phyloP scores from a whole-genome alignment of 495 filamentous ascomycete genomes.

The Aspergillus avenaceus region DNA sequence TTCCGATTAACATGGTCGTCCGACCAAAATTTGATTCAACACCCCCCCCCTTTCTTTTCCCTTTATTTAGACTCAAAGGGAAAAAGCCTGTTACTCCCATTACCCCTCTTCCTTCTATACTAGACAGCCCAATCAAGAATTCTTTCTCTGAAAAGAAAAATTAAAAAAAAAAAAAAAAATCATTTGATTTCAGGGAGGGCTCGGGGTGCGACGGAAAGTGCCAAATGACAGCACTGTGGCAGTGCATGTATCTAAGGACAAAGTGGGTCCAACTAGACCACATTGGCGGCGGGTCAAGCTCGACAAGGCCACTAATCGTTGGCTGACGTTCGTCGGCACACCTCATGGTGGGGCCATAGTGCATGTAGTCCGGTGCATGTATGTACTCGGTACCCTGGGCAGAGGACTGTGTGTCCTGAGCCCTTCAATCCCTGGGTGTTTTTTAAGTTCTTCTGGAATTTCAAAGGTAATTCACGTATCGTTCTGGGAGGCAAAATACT shows the following conservation, averaged over 20 bases:
- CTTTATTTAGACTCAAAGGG: not conserved
- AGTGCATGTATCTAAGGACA: slow-evolving; percentile 39
- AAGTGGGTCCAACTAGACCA: slow-evolving; percentile 20
- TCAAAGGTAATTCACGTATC: slow-evolving; percentile 4
- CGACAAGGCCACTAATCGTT: slow-evolving; percentile 17
- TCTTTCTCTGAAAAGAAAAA: too few species aligned
- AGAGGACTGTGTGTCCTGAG: not conserved
- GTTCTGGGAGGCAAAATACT: not conserved
- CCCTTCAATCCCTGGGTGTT: slow-evolving; percentile 2
- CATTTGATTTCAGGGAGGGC: slow-evolving; percentile 5
- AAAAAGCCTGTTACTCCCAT: not conserved
- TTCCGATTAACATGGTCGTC: not conserved
- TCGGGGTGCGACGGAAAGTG: slow-evolving; percentile 12
- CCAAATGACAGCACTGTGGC: slow-evolving; percentile 43
- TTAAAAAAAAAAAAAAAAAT: too few species aligned
- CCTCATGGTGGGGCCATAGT: slow-evolving; percentile 7
- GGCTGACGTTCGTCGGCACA: slow-evolving; percentile 8
- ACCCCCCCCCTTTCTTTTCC: not conserved
- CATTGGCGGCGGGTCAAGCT: slow-evolving; percentile 13
- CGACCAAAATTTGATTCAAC: not conserved
- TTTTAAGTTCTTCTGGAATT: slow-evolving; percentile 7
- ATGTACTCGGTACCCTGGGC: slow-evolving; percentile 10
- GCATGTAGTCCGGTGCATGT: slow-evolving; percentile 5
- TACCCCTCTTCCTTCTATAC: not conserved
- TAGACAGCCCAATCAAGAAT: too few species aligned